Evolutionary conservation across 2,329 filamentous ascomycete genomes (phyloP).

Genomic region (Didymella sp.): DNA sequence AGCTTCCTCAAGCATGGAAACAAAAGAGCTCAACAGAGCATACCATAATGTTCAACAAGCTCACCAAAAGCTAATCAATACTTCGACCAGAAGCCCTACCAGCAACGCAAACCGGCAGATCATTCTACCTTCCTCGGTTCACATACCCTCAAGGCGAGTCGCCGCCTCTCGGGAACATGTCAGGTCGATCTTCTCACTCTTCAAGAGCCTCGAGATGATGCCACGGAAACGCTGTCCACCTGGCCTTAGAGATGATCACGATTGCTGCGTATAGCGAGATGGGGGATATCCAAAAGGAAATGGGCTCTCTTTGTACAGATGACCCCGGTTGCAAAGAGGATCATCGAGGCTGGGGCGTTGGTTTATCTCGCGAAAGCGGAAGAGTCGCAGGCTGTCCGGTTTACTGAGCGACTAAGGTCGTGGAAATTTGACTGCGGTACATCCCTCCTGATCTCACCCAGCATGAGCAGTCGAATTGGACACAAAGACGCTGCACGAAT

Average conservation of each 20-base stretch:
- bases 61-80: slow-evolving; percentile 48
- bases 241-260: slow-evolving; percentile 34
- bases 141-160: slow-evolving; percentile 47
- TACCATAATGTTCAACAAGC: neutral
- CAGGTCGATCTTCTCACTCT: slow-evolving; percentile 52
- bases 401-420: slow-evolving; percentile 29
- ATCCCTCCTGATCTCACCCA: neutral
- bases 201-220: slow-evolving; percentile 52
- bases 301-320: slow-evolving; percentile 24
- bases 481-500: neutral
- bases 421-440: neutral
- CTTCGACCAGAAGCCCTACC: slow-evolving; percentile 51
- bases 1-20: neutral
- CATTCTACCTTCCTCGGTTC: slow-evolving; percentile 44
- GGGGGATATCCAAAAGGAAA: too few species aligned
- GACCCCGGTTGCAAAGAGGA: slow-evolving; percentile 31
- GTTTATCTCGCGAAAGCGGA: slow-evolving; percentile 51
- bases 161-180: slow-evolving; percentile 52
- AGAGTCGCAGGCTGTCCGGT: slow-evolving; percentile 48
- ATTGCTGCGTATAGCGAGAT: slow-evolving; percentile 48
- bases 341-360: slow-evolving; percentile 49
- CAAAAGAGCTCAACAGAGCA: neutral
- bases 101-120: slow-evolving; percentile 45
- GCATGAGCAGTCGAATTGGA: neutral
- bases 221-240: slow-evolving; percentile 43